phyloP scores from a whole-genome alignment of 1,284 basidiomycete genomes.

The Fomes fomentarius region DNA sequence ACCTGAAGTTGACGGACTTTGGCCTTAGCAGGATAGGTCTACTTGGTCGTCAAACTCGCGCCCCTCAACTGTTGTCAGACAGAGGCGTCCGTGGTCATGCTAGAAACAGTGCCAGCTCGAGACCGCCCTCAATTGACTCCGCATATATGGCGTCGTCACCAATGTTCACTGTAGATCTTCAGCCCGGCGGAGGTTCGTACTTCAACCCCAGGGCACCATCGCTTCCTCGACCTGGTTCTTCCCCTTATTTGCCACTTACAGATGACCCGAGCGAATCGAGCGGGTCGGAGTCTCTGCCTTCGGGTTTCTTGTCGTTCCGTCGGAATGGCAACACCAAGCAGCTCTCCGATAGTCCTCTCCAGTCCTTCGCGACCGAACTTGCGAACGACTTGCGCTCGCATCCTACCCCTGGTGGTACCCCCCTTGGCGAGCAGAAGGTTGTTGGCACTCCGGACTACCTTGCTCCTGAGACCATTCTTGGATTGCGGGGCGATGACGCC shows the following conservation, averaged over 20 bases:
- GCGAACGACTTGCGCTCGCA: conserved; percentile 79
- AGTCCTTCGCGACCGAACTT: conserved; percentile 81
- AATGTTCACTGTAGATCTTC: conserved; percentile 58
- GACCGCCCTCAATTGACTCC: conserved; percentile 83
- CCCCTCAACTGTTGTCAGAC: conserved; percentile 56
- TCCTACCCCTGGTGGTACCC: conserved; percentile 63
- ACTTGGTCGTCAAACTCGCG: conserved; percentile 93
- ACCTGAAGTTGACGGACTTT: conserved; percentile 98
- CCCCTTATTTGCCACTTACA: conserved; percentile 66
- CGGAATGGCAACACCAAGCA: conserved; percentile 39
- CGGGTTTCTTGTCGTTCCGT: conserved; percentile 60
- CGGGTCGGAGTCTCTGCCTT: conserved; percentile 74
- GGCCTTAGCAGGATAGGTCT: conserved; percentile 97
- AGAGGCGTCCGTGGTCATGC: conserved; percentile 50
- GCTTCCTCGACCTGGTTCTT: conserved; percentile 58
- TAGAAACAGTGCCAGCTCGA: conserved; percentile 68
- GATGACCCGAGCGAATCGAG: conserved; percentile 88
- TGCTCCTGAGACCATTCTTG: conserved; percentile 95
- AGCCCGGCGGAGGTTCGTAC: conserved; percentile 71
- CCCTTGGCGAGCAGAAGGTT: conserved; percentile 87
- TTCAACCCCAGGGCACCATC: conserved; percentile 69
- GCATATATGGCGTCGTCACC: conserved; percentile 74
- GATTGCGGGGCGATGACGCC: conserved; percentile 93
- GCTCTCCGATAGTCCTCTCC: conserved; percentile 72
- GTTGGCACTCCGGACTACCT: conserved; percentile 98